Percentiles rank a stretch among this genome's conserved stretches.
Evolutionary conservation across 768 basidiomycete genomes (phyloP).

Genomic region (Strobilomyces dryophilus): DNA sequence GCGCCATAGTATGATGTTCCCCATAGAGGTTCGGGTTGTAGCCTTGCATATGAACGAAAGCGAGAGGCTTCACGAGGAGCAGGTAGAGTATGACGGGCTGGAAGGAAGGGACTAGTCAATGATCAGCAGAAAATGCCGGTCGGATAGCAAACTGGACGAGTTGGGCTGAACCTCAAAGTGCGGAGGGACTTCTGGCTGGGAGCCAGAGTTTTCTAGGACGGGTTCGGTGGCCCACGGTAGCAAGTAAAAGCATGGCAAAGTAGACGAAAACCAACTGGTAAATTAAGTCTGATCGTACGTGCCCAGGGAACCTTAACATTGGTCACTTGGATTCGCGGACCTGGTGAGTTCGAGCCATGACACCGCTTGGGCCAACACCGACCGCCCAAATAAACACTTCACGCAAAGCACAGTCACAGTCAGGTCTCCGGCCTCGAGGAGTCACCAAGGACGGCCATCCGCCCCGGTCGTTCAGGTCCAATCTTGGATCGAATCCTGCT

Average conservation of each 20-base stretch:
- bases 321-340: constrained; percentile 32
- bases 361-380: constrained; percentile 31
- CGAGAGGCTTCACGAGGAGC: constrained; percentile 2
- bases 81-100: constrained; percentile 5
- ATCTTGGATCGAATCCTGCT: constrained; percentile 31
- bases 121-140: constrained; percentile 25
- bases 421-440: constrained; percentile 43
- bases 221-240: constrained; percentile 25
- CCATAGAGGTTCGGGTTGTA: constrained; percentile 20
- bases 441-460: constrained; percentile 37
- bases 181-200: constrained; percentile 10
- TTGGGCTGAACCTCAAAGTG: constrained; percentile 16
- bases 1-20: constrained; percentile 25
- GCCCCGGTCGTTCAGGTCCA: constrained; percentile 25
- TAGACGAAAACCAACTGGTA: constrained; percentile 23
- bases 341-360: constrained; percentile 25
- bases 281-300: constrained; percentile 33
- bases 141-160: constrained; percentile 27
- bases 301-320: constrained; percentile 25
- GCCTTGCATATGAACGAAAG: constrained; percentile 27
- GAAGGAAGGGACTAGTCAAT: constrained; percentile 15
- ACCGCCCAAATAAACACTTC: constrained; percentile 29
- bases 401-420: constrained; percentile 20
- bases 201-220: constrained; percentile 24
- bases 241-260: constrained; percentile 32